Conservation (phyloP, 768 basidiomycete genomes). For the Tulasnella sp. region DNA sequence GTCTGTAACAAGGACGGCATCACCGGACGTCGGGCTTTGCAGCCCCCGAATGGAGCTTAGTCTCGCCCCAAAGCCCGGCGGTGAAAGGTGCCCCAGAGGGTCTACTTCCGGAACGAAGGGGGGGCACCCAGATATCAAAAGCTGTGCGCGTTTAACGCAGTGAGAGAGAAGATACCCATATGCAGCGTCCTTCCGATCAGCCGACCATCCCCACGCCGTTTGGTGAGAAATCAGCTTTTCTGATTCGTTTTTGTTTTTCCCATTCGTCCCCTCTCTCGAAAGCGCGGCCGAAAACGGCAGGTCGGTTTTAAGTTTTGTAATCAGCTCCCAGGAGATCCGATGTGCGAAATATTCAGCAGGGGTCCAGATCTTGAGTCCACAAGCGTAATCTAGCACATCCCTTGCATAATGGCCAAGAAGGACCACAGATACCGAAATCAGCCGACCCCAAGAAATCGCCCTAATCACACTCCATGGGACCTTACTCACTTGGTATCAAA, state of each 20-base stretch:
- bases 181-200: conserved; percentile 5
- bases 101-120: not conserved
- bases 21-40: not conserved
- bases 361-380: conserved; percentile 3
- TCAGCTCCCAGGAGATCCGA: not conserved
- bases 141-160: not conserved
- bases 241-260: not conserved
- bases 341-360: not conserved
- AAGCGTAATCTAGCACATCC: not conserved
- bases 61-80: not conserved
- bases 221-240: not conserved
- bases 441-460: not conserved
- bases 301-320: not conserved
- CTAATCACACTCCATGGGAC: not conserved
- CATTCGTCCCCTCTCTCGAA: not conserved
- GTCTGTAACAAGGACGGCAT: not conserved
- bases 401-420: not conserved
- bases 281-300: not conserved
- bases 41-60: not conserved
- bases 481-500: conserved; percentile 2
- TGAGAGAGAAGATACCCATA: not conserved
- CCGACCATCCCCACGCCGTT: conserved; percentile 1
- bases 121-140: not conserved
- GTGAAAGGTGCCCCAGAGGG: not conserved
- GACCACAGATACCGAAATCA: not conserved